Percentiles rank a stretch among this genome's conserved stretches.
phyloP scores from a whole-genome alignment of 345 rosid species.

The Triadica sebifera region DNA sequence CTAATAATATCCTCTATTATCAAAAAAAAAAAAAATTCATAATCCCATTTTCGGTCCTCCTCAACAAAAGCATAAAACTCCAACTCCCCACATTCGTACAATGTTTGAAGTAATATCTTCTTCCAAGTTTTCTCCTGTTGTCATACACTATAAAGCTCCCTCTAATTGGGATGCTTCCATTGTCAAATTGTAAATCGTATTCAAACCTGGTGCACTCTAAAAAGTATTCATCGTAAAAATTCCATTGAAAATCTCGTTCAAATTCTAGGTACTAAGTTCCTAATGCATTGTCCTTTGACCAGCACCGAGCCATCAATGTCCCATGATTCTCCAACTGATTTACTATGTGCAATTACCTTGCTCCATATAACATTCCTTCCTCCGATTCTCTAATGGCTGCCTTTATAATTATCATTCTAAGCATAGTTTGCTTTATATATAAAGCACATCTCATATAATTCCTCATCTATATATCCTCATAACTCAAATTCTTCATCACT shows the following conservation, averaged over 20 bases:
- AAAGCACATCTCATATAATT: not conserved
- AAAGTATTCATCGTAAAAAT: not conserved
- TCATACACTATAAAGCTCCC: slow-evolving; percentile 16
- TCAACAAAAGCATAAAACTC: slow-evolving; percentile 18
- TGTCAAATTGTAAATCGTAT: not conserved
- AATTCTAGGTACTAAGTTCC: not conserved
- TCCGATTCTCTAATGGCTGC: not conserved
- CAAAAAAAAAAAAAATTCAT: slow-evolving; percentile 5
- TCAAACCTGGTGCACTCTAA: not conserved
- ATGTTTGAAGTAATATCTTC: slow-evolving; percentile 7
- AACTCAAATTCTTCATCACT: no score
- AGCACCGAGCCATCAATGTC: not conserved
- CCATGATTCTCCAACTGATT: not conserved
- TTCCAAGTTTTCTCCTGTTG: not conserved
- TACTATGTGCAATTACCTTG: not conserved
- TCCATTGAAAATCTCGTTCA: not conserved
- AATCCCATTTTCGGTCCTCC: slow-evolving; percentile 11
- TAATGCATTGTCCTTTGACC: not conserved
- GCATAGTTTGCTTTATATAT: not conserved
- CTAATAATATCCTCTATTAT: no score
- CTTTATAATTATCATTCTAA: not conserved
- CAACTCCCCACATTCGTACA: slow-evolving; percentile 22
- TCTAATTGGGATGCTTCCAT: not conserved
- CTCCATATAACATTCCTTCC: not conserved
- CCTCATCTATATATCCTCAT: no score